Evolutionary conservation across 1,139 yeast species (phyloP).

Genomic region (Kodamaea sp.): DNA sequence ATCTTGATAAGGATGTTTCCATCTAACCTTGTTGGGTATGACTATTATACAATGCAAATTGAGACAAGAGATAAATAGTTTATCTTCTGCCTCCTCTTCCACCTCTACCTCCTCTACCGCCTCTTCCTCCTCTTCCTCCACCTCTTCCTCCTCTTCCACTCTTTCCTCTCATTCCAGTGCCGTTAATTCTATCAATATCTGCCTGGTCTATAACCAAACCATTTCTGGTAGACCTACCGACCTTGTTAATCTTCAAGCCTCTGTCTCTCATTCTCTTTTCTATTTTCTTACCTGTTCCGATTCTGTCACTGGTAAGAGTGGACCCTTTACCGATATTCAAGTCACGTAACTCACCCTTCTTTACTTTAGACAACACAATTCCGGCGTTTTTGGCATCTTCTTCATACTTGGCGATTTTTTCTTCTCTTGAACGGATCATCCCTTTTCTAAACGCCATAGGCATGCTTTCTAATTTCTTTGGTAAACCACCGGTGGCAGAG

Average conservation of each 20-base stretch:
- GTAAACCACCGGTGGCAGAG: slow-evolving; percentile 40
- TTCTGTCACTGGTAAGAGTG: slow-evolving; percentile 52
- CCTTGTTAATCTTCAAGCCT: slow-evolving; percentile 74
- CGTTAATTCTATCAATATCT: slow-evolving; percentile 58
- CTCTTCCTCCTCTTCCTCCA: slow-evolving; percentile 13
- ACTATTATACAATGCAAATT: too few species aligned
- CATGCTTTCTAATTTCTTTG: slow-evolving; percentile 65
- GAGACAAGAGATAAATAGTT: too few species aligned
- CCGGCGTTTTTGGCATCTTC: slow-evolving; percentile 87
- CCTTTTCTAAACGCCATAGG: slow-evolving; percentile 90
- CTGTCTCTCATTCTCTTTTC: slow-evolving; percentile 55
- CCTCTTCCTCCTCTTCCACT: slow-evolving; percentile 16
- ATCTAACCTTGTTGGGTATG: too few species aligned
- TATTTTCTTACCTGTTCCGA: slow-evolving; percentile 51
- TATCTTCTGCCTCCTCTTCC: slow-evolving; percentile 4
- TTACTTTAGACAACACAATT: slow-evolving; percentile 66
- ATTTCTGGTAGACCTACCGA: slow-evolving; percentile 79
- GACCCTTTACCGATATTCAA: slow-evolving; percentile 57
- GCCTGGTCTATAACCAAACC: slow-evolving; percentile 74
- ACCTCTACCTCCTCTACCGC: slow-evolving; percentile 6
- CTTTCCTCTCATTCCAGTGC: slow-evolving; percentile 13
- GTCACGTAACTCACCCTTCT: slow-evolving; percentile 64
- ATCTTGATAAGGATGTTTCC: too few species aligned
- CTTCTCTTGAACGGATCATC: slow-evolving; percentile 60
- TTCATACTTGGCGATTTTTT: slow-evolving; percentile 59